Conservation (phyloP, 2,329 filamentous ascomycete genomes). For the Cercospora berteroae region DNA sequence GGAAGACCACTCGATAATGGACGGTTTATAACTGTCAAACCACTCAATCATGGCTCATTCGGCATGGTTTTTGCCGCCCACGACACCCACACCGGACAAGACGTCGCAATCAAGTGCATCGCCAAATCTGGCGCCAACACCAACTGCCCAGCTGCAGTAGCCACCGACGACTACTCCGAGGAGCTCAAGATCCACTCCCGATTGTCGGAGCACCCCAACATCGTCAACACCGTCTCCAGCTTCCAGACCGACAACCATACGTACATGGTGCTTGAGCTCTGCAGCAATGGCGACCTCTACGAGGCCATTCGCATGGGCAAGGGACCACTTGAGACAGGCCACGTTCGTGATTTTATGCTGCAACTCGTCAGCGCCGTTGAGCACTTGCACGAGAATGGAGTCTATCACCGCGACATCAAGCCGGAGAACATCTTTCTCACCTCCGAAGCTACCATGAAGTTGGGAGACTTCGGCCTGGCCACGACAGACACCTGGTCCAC, state of each 20-base stretch:
- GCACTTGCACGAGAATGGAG: constrained; percentile 84
- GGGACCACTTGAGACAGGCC: constrained; percentile 89
- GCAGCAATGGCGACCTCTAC: constrained; percentile 91
- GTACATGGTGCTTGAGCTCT: constrained; percentile 94
- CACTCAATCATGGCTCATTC: constrained; percentile 97
- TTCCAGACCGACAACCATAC: constrained; percentile 90
- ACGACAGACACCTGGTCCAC: constrained; percentile 87
- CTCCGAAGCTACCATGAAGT: constrained; percentile 83
- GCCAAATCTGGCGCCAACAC: constrained; percentile 72
- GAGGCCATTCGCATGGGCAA: constrained; percentile 89
- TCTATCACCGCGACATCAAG: constrained; percentile 98
- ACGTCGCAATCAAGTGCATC: constrained; percentile 94
- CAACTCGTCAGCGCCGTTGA: constrained; percentile 86
- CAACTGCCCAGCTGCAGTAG: constrained; percentile 61
- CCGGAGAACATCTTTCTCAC: constrained; percentile 98
- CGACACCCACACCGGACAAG: constrained; percentile 71
- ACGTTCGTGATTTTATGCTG: constrained; percentile 96
- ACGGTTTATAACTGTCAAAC: constrained; percentile 86
- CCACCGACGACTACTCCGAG: constrained; percentile 78
- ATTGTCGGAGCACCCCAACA: constrained; percentile 78
- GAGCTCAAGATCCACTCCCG: constrained; percentile 76
- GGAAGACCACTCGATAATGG: constrained; percentile 75
- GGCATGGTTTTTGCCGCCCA: constrained; percentile 96
- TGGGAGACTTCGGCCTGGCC: constrained; percentile 93
- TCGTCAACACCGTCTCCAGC: constrained; percentile 86